A percentile compares a stretch with the other conserved stretches of the same genome.
Evolutionary conservation across 345 rosid species (phyloP).

Genomic region (Rhodamnia argentea): DNA sequence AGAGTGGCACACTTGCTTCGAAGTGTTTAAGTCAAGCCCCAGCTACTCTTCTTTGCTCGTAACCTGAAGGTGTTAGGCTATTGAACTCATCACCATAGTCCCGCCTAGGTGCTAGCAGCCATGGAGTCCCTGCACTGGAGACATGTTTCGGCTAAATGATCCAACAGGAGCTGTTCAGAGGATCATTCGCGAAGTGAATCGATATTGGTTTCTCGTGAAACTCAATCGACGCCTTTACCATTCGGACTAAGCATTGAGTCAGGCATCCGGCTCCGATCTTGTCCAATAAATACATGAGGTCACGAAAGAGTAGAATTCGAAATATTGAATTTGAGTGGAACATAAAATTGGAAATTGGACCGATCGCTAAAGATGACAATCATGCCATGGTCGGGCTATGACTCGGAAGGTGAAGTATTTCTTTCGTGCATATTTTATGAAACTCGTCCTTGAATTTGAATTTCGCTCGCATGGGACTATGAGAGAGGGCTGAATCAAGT

Average conservation of each 20-base stretch:
- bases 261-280: neutral
- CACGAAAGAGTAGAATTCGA: neutral
- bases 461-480: neutral
- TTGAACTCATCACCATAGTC: neutral
- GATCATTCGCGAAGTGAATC: accelerated
- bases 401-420: neutral
- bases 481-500: neutral
- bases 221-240: neutral
- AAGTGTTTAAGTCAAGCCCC: neutral
- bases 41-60: neutral
- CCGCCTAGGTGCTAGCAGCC: neutral
- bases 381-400: neutral
- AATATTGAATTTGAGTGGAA: neutral
- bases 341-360: neutral
- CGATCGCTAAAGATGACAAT: neutral
- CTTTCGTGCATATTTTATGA: neutral
- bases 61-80: neutral
- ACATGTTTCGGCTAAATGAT: neutral
- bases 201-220: neutral
- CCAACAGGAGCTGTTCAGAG: accelerated
- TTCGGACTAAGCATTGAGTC: neutral
- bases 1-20: neutral
- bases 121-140: neutral
- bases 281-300: neutral
- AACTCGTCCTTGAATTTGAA: neutral